Percentiles rank a stretch among this genome's conserved stretches.
Conservation (phyloP, 2,329 filamentous ascomycete genomes). For the Botryotinia globosa region DNA sequence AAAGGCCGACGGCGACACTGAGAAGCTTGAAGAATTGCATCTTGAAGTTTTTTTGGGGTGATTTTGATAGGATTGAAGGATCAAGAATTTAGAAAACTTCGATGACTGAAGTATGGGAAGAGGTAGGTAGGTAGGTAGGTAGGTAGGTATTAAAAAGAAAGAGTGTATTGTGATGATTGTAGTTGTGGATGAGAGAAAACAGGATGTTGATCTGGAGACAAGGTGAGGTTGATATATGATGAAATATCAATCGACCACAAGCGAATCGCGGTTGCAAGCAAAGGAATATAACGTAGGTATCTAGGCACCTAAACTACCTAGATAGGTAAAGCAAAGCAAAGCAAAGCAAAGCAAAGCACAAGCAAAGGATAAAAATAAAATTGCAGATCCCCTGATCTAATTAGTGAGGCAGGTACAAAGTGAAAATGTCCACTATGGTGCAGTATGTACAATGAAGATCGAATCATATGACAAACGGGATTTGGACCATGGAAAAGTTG, state of each 20-base stretch:
- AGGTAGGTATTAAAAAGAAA: not conserved
- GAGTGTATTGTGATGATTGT: slow-evolving; percentile 2
- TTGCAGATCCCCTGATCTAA: not conserved
- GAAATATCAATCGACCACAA: slow-evolving; percentile 11
- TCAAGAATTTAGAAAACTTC: not conserved
- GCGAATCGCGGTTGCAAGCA: not conserved
- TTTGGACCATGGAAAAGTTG: not conserved
- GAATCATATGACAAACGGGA: slow-evolving; percentile 3
- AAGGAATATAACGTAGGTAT: not conserved
- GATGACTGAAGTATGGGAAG: not conserved
- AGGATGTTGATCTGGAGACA: not conserved
- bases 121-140: slow-evolving; percentile 1
- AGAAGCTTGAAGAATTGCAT: slow-evolving; percentile 20
- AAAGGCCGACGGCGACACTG: slow-evolving; percentile 17
- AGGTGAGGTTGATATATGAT: slow-evolving; percentile 18
- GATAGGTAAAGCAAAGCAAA: no score
- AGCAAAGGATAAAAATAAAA: slow-evolving; percentile 9
- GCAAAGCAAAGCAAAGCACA: no score
- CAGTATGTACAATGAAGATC: not conserved
- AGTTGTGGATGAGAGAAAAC: not conserved
- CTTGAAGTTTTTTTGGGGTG: not conserved
- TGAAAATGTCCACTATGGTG: not conserved
- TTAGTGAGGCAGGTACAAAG: slow-evolving; percentile 11
- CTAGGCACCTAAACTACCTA: not conserved
- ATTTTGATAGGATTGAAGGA: slow-evolving; percentile 1